phyloP scores from a whole-genome alignment of 1,284 basidiomycete species.

The Tremellales sp. region DNA sequence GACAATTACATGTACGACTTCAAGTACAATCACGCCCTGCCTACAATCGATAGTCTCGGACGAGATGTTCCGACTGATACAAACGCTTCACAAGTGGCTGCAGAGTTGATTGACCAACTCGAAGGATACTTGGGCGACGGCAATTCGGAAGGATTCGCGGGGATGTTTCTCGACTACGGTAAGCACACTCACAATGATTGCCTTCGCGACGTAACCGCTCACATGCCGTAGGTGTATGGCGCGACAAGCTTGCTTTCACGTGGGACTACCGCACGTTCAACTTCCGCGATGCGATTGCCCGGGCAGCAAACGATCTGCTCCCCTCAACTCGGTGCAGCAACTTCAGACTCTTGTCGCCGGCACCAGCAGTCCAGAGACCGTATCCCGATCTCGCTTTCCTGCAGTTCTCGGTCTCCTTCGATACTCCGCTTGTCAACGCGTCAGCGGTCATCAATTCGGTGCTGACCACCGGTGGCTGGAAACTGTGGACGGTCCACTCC shows the following conservation, averaged over 20 bases:
- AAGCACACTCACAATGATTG: background rate
- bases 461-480: conserved; percentile 52
- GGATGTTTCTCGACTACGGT: conserved; percentile 28
- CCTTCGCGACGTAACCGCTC: background rate
- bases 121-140: background rate
- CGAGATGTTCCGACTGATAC: conserved; percentile 10
- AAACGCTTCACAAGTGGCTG: conserved; percentile 8
- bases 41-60: conserved; percentile 13
- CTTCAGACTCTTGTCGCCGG: conserved; percentile 48
- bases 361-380: conserved; percentile 49
- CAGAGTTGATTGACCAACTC: conserved; percentile 4
- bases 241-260: conserved; percentile 43
- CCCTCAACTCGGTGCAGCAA: conserved; percentile 26
- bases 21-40: conserved; percentile 23
- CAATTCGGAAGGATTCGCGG: conserved; percentile 18
- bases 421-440: conserved; percentile 52
- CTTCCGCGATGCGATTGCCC: conserved; percentile 47
- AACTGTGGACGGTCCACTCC: conserved; percentile 56
- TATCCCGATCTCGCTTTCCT: conserved; percentile 60
- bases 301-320: conserved; percentile 22
- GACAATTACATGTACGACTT: conserved; percentile 29
- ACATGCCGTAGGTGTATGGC: conserved; percentile 20
- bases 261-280: conserved; percentile 65
- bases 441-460: conserved; percentile 58
- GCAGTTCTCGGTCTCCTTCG: conserved; percentile 55